Conservation (phyloP, 2,329 filamentous ascomycete species). For the Nemania bipapillata region DNA sequence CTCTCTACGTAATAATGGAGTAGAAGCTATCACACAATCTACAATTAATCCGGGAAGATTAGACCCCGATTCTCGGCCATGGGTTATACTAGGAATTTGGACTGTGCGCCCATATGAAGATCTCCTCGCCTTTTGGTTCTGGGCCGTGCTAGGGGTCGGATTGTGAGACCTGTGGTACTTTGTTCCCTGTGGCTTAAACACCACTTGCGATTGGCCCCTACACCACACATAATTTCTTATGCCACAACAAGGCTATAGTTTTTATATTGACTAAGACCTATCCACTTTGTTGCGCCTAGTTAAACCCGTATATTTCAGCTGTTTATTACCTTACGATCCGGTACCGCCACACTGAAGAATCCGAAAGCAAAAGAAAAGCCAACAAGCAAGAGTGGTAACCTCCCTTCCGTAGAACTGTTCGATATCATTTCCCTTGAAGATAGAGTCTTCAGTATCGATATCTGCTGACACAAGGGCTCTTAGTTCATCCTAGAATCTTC, state of each 20-base stretch:
- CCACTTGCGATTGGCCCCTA: conserved; percentile 19
- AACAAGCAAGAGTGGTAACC: background rate
- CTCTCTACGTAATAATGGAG: conserved; percentile 17
- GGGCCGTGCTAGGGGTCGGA: conserved; percentile 14
- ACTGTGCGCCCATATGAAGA: conserved; percentile 4
- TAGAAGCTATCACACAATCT: background rate
- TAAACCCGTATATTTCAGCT: conserved; percentile 16
- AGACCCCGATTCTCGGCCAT: background rate
- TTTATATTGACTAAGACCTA: conserved; percentile 5
- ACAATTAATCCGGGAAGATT: background rate
- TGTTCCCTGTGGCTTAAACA: conserved; percentile 11
- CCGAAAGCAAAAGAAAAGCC: conserved; percentile 13
- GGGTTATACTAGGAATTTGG: background rate
- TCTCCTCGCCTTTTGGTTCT: conserved; percentile 5
- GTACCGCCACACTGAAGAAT: conserved; percentile 16
- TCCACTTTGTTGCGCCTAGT: conserved; percentile 12
- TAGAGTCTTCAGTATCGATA: background rate
- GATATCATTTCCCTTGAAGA: background rate
- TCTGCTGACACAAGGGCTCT: background rate
- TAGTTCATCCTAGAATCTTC: background rate
- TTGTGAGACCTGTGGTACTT: conserved; percentile 22
- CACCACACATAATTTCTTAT: conserved; percentile 20
- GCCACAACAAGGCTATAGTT: background rate
- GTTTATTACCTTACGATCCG: background rate
- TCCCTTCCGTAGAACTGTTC: no score